Evolutionary conservation across 139 green algal species (phyloP).

Genomic region (Auxenochlorella protothecoides): DNA sequence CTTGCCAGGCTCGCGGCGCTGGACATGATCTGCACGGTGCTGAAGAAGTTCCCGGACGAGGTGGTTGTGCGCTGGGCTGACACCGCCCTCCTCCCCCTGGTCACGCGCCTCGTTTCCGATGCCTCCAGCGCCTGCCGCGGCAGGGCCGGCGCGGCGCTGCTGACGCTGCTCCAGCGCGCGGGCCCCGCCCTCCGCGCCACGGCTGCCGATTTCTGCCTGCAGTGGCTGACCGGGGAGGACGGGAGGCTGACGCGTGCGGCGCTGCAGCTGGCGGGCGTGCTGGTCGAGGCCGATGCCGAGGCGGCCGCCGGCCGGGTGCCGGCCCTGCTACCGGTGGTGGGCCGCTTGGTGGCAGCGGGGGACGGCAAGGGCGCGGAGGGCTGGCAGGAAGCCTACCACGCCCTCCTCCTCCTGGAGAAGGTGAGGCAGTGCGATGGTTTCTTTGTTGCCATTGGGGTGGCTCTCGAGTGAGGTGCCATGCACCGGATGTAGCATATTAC

Average conservation of each 20-base stretch:
- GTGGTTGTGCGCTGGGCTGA: constrained; percentile 46
- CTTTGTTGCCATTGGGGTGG: not conserved
- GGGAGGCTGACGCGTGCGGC: constrained; percentile 37
- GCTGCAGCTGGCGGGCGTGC: constrained; percentile 33
- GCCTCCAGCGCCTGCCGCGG: constrained; percentile 34
- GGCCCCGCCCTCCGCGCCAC: constrained; percentile 23
- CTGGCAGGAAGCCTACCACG: constrained; percentile 76
- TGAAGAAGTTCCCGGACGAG: constrained; percentile 69
- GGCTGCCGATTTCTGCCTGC: constrained; percentile 32
- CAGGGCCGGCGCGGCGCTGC: constrained; percentile 35
- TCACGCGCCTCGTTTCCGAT: constrained; percentile 72
- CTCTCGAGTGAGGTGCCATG: no score
- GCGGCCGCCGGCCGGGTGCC: constrained; percentile 27
- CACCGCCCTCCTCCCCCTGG: constrained; percentile 69
- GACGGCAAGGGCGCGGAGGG: constrained; percentile 6
- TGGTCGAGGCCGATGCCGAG: constrained; percentile 42
- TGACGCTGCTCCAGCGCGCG: constrained; percentile 44
- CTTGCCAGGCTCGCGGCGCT: constrained; percentile 29
- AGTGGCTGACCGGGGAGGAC: constrained; percentile 42
- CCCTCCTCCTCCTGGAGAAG: constrained; percentile 66
- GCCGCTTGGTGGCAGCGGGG: constrained; percentile 10
- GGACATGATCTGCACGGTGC: constrained; percentile 60
- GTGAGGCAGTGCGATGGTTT: constrained; percentile 1
- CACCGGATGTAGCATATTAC: no score
- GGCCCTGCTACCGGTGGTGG: constrained; percentile 25